These are phyloP conservation scores for Daldinia sp. DNA, from an alignment of 2,329 filamentous ascomycete species.

Conservation along the genomic window DNA sequence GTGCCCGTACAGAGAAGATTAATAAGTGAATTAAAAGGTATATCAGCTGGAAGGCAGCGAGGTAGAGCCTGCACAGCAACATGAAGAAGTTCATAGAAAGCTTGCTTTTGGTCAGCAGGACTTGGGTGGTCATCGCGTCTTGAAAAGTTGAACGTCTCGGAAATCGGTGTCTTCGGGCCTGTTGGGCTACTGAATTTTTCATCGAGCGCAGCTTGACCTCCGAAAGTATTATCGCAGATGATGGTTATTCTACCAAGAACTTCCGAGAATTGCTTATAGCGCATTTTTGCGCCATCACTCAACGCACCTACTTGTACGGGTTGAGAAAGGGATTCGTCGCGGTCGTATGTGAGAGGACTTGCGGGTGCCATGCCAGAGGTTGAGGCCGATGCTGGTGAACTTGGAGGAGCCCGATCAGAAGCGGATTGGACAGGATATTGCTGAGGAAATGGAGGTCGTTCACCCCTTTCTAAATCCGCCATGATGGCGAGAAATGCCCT, in stretches of 20 bases:
- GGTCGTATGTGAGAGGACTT: conserved; percentile 43
- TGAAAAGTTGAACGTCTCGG: conserved; percentile 91
- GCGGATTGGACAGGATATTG: conserved; percentile 57
- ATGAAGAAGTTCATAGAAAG: conserved; percentile 94
- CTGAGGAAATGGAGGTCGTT: conserved; percentile 84
- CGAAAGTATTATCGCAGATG: conserved; percentile 96
- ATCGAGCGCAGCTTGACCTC: conserved; percentile 91
- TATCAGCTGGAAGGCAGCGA: conserved; percentile 88
- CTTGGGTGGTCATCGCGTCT: conserved; percentile 80
- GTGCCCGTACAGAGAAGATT: conserved; percentile 96
- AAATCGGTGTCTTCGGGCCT: conserved; percentile 89
- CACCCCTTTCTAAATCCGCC: conserved; percentile 87
- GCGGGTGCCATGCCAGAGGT: conserved; percentile 42
- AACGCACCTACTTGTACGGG: conserved; percentile 70
- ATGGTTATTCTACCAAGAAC: conserved; percentile 96
- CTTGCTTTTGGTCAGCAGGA: conserved; percentile 83
- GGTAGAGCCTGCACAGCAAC: conserved; percentile 95
- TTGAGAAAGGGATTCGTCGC: conserved; percentile 72
- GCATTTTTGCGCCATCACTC: conserved; percentile 80
- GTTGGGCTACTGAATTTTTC: conserved; percentile 88
- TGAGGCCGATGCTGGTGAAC: conserved; percentile 60
- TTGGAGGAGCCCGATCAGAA: conserved; percentile 54
- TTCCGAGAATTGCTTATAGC: conserved; percentile 91
- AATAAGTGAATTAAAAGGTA: conserved; percentile 91
- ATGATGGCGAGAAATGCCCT: conserved; percentile 92